A percentile compares a stretch with the other conserved stretches of the same genome.
phyloP scores from a whole-genome alignment of 257 asterid genomes.

The Paraleonurus japonicus region DNA sequence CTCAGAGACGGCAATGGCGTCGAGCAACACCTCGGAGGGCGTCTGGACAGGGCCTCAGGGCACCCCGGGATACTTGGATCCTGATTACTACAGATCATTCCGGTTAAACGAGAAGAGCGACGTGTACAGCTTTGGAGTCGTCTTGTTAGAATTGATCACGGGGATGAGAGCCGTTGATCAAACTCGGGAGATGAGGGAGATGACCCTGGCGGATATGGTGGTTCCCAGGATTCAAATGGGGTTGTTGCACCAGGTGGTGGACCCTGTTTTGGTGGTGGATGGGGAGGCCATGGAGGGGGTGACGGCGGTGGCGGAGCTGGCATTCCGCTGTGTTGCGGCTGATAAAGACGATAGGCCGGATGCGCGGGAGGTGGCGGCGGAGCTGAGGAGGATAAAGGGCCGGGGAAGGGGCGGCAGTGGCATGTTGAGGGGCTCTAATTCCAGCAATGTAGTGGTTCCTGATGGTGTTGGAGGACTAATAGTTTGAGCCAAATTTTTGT shows the following conservation, averaged over 20 bases:
- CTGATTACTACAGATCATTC: slow-evolving; percentile 79
- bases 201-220: slow-evolving; percentile 85
- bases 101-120: slow-evolving; percentile 91
- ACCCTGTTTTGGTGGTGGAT: slow-evolving; percentile 65
- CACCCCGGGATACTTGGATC: slow-evolving; percentile 92
- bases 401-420: slow-evolving; percentile 40
- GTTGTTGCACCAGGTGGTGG: slow-evolving; percentile 78
- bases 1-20: slow-evolving; percentile 41
- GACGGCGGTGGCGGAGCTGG: slow-evolving; percentile 73
- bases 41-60: slow-evolving; percentile 99
- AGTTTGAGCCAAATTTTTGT: slow-evolving; percentile 17
- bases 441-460: slow-evolving; percentile 68
- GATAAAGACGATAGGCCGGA: slow-evolving; percentile 94
- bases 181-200: slow-evolving; percentile 77
- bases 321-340: slow-evolving; percentile 76
- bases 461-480: slow-evolving; percentile 42
- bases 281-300: slow-evolving; percentile 69
- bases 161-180: slow-evolving; percentile 91
- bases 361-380: slow-evolving; percentile 74
- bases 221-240: slow-evolving; percentile 94
- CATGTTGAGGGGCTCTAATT: slow-evolving; percentile 53
- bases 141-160: slow-evolving; percentile 73
- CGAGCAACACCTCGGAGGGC: slow-evolving; percentile 54
- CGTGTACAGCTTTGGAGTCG: slow-evolving; percentile 89
- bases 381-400: slow-evolving; percentile 67